These are phyloP conservation scores for Dictyophora rubrovolvata DNA, from an alignment of 768 basidiomycete species.

Conservation along the genomic window DNA sequence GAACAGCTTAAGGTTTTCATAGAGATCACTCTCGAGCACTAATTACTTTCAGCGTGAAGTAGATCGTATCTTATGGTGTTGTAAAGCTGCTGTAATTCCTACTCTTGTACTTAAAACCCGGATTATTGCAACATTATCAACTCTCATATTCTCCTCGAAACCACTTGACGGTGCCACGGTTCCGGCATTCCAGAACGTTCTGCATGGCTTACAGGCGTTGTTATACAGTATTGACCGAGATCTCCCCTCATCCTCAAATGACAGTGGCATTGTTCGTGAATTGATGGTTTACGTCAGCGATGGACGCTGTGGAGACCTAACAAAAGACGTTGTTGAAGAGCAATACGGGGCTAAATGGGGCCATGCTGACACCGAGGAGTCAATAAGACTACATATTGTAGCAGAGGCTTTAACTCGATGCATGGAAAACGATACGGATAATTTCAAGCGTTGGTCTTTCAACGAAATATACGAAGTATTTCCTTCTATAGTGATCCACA, in stretches of 20 bases:
- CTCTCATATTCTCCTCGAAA: slow-evolving; percentile 33
- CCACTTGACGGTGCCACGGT: slow-evolving; percentile 33
- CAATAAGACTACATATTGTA: slow-evolving; percentile 38
- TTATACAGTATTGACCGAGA: slow-evolving; percentile 34
- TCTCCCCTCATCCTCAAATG: slow-evolving; percentile 20
- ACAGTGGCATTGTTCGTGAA: slow-evolving; percentile 29
- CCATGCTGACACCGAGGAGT: slow-evolving; percentile 25
- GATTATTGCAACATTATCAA: slow-evolving; percentile 38
- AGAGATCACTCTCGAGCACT: neutral
- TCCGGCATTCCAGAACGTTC: slow-evolving; percentile 39
- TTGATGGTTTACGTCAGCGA: slow-evolving; percentile 34
- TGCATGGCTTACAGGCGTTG: slow-evolving; percentile 37
- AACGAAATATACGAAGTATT: slow-evolving; percentile 40
- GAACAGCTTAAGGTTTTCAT: neutral
- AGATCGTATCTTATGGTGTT: slow-evolving; percentile 63
- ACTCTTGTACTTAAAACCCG: slow-evolving; percentile 34
- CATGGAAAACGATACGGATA: slow-evolving; percentile 37
- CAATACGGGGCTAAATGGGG: slow-evolving; percentile 33
- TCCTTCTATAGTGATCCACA: neutral
- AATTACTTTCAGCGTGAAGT: slow-evolving; percentile 30
- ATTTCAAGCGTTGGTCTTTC: slow-evolving; percentile 41
- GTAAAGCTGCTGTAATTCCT: slow-evolving; percentile 43
- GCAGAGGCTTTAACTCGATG: slow-evolving; percentile 31
- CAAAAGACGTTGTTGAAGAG: slow-evolving; percentile 35
- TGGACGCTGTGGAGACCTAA: slow-evolving; percentile 41